Evolutionary conservation across 805 yeast genomes (phyloP).

Genomic region (Jamesozyma lodderae): DNA sequence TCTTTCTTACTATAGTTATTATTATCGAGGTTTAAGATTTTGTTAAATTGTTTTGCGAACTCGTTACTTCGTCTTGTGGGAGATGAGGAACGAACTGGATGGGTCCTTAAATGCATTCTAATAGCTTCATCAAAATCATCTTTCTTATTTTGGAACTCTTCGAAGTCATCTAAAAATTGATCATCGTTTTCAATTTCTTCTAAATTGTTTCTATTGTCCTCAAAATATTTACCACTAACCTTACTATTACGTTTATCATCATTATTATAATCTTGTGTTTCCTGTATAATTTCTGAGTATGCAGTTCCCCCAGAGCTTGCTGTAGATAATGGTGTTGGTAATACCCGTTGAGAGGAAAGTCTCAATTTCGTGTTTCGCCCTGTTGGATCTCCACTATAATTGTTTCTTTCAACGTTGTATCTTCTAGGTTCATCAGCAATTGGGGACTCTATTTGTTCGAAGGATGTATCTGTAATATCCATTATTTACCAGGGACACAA

Average conservation of each 20-base stretch:
- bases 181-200: constrained; percentile 16
- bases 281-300: constrained; percentile 16
- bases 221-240: neutral
- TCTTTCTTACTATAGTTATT: neutral
- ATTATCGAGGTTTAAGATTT: constrained; percentile 8
- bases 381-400: neutral
- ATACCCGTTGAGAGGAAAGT: neutral
- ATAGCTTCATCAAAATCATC: constrained; percentile 23
- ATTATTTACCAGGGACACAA: neutral
- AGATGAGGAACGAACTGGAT: neutral
- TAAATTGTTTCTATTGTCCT: neutral
- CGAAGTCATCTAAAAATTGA: constrained; percentile 23
- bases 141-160: constrained; percentile 22
- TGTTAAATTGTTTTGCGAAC: constrained; percentile 12
- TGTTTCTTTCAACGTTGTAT: neutral
- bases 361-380: neutral
- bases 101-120: constrained; percentile 11
- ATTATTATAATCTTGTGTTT: neutral
- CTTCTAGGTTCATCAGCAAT: constrained; percentile 8
- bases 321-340: constrained; percentile 20
- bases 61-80: constrained; percentile 8
- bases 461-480: constrained; percentile 24
- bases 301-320: constrained; percentile 26
- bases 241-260: neutral
- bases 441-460: constrained; percentile 27